phyloP scores from a whole-genome alignment of 306 rosid species.

The Malus orientalis region DNA sequence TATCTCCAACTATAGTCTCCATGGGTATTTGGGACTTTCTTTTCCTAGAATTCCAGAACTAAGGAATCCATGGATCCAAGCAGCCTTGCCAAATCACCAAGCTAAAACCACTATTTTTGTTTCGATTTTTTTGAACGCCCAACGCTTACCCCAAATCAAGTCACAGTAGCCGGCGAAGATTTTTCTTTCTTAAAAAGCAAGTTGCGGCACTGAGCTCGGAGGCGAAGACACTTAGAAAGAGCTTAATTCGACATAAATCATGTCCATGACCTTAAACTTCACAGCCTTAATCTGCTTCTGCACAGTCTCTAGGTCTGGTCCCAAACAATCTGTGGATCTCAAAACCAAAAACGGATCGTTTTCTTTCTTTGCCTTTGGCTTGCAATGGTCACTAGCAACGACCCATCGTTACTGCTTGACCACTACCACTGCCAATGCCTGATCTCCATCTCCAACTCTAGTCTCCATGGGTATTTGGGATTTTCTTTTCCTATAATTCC shows the following conservation, averaged over 20 bases:
- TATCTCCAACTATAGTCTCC: too few species aligned
- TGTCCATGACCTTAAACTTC: slow-evolving; percentile 30
- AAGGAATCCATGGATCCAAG: too few species aligned
- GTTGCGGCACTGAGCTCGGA: slow-evolving; percentile 67
- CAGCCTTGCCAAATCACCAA: background rate
- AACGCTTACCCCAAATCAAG: slow-evolving; percentile 36
- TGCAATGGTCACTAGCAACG: background rate
- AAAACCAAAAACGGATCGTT: slow-evolving; percentile 28
- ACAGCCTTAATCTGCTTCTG: slow-evolving; percentile 49
- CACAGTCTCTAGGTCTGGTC: slow-evolving; percentile 53
- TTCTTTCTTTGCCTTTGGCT: slow-evolving; percentile 6
- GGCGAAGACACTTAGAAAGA: slow-evolving; percentile 56
- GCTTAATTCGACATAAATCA: slow-evolving; percentile 45
- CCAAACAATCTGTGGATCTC: slow-evolving; percentile 57
- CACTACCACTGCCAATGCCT: too few species aligned
- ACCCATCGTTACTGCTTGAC: background rate
- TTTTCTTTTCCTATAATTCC: too few species aligned
- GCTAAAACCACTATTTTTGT: too few species aligned
- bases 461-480: too few species aligned
- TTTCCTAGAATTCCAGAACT: too few species aligned
- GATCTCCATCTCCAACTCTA: too few species aligned
- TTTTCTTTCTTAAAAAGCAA: slow-evolving; percentile 46
- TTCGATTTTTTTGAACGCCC: background rate
- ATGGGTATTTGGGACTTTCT: too few species aligned
- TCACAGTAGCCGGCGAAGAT: slow-evolving; percentile 43